Evolutionary conservation across 2,329 filamentous ascomycete genomes (phyloP), one percentile per base, ranked within the genome.

Genomic region (Aspergillus hortae): DNA sequence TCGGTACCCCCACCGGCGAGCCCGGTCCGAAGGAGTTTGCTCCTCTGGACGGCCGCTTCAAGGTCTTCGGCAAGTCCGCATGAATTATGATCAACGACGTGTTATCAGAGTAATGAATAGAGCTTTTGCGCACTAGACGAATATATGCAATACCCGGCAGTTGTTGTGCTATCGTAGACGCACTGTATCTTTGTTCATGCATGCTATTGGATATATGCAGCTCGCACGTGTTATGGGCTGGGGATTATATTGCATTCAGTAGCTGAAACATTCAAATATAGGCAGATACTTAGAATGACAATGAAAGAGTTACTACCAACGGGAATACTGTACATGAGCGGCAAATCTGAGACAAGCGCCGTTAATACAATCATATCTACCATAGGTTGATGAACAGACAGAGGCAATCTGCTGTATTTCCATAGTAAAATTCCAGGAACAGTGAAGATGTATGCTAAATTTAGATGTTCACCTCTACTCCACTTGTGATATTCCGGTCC

Each of bases 1-100:
- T 95, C 70, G 89, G 89, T 61, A 48, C 52, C 15, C 67, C 67
- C 19, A 56, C 56, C 27, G 52, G 51, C 14, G 55, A 55, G 40
- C 49, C 64, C 2, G 45, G 48, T 6, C 63, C 67, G 53, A 69
- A 68, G 63, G 32, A 45, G 0, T 67, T 68, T 47, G 51, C 52
- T 33, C 65, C 66, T 25, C 30, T 69, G n/a, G 63, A 67, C 48
- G 54, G 60, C 52, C 66, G 66, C 46, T 63, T 70, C 53, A 66
- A 67, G 59, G 70, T 72, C 4, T 67, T 67, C 46, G 66, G 66
- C 19, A 68, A 68, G 53, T 68, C 47, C 25, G 35, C 44, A 45
- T 33, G 25, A 46, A 19, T 44, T 17, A 35, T 30, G 43, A 46
- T 36, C 19, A 36, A 44, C 17, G 40, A 19, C 33, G 5, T 12